Base-by-base conservation (phyloP, 805 yeast genomes). In the Priceomyces medius region DNA sequence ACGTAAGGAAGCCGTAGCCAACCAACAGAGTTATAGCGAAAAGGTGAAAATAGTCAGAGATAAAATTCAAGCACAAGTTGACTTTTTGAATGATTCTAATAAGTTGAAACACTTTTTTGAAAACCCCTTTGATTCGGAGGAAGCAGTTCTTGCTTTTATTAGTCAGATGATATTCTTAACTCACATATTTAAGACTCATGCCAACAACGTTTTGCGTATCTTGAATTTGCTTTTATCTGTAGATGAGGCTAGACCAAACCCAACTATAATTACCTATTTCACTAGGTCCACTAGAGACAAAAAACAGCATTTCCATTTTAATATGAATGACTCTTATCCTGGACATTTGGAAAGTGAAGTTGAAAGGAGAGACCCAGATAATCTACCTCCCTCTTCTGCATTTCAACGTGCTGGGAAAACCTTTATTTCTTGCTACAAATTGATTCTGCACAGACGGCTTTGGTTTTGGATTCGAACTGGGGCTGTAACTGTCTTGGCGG, bases 381-480 rank as follows among this genome's bases (percentile, higher is more conserved):
- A 63, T 2, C 36, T 50, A 16, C 49, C 61, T 10, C 66, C 66
- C 3, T 39, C 50, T 2, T 53, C 48, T 17, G n/a, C 37, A 1
- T 43, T 54, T 20, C 66, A 63, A 28, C 10, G 47, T 3, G 16
- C 53, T 31, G 64, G 64, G 2, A 43, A 37, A 10, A 44, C 48
- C 16, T 13, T 57, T 12, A 35, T 50, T 17, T 47, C 43, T 31
- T 7, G 46, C 3, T 59, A 60, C 45, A 45, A 47, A 3, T 7
- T 50, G 2, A 34, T 59, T 3, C 41, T 49, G 41, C 43, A 53
- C 20, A 24, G 23, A 14, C 41, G 48, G 8, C 42, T 61, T 18
- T 61, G 64, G 63, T 64, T 62, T 42, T 62, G 65, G 62, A 39
- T 62, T 4, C 46, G 61, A 24, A 47, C 38, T 52, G 50, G 58